Conservation (phyloP, 768 basidiomycete species). For the Tricholoma bakamatsutake region DNA sequence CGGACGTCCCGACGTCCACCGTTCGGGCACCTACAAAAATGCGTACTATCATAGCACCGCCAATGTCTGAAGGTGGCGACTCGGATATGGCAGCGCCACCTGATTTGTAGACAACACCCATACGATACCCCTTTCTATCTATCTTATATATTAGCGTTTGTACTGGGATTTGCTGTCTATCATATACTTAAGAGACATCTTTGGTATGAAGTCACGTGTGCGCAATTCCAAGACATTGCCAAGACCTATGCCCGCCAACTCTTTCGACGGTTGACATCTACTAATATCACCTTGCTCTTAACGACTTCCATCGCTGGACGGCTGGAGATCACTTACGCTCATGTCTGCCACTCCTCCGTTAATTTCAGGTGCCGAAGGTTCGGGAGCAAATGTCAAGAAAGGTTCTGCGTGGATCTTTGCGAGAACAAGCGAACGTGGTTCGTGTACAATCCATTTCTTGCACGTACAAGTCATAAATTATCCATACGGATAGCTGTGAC, state of each 20-base stretch:
- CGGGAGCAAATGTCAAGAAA: conserved; percentile 29
- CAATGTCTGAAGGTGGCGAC: conserved; percentile 44
- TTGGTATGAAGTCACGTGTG: background rate
- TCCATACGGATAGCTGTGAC: conserved; percentile 31
- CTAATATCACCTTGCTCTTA: conserved; percentile 7
- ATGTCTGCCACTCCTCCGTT: conserved; percentile 20
- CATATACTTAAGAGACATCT: too few relatives aligned
- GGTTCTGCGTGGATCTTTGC: conserved; percentile 35
- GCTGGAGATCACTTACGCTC: conserved; percentile 3
- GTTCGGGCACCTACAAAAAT: conserved; percentile 58
- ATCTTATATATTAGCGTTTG: background rate
- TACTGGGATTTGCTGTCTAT: background rate
- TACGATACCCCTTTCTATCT: background rate
- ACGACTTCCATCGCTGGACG: conserved; percentile 13
- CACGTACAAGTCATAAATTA: background rate
- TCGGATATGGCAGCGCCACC: conserved; percentile 33
- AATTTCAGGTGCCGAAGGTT: conserved; percentile 26
- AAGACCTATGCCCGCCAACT: too few relatives aligned
- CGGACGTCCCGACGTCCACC: conserved; percentile 32
- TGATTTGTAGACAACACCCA: conserved; percentile 17
- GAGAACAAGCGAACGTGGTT: conserved; percentile 47
- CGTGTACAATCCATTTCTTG: conserved; percentile 17
- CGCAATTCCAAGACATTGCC: background rate
- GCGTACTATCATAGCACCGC: conserved; percentile 54
- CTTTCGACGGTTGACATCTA: background rate